Evolutionary conservation across 2,329 filamentous ascomycete species (phyloP), one percentile per base, ranked within the genome.

Genomic region (Colletotrichum tanaceti): DNA sequence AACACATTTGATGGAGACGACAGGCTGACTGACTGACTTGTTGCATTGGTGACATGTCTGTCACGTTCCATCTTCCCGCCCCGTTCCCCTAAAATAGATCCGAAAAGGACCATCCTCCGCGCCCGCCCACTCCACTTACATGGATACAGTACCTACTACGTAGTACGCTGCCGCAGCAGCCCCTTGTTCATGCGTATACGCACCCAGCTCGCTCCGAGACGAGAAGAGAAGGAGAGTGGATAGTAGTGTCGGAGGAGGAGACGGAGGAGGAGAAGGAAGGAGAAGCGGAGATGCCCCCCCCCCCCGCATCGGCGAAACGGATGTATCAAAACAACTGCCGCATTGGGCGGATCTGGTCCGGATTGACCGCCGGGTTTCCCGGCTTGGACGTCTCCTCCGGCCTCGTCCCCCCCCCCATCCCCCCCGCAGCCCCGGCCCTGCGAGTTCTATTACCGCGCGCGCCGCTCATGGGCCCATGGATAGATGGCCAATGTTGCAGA

Each of bases 271-370:
- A n/a, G n/a, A n/a, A n/a, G n/a, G n/a, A n/a, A n/a, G 2, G 7
- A 24, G 20, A 14, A 38, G 39, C 28, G 28, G 20, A 22, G 11
- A 9, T 32, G 55, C 43, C 22, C 43, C n/a, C n/a, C n/a, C n/a
- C n/a, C n/a, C n/a, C n/a, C n/a, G n/a, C 35, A 41, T 49, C 49
- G 28, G 41, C 22, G 38, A 49, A 35, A 44, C 52, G 43, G 44
- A 32, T 28, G n/a, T n/a, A n/a, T n/a, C n/a, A n/a, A n/a, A 39
- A 58, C 49, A 65, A 43, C 65, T 68, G 41, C 54, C 49, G 16
- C 11, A 43, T 60, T 59, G 35, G 65, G 65, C 54, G 65, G 61
- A 60, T 59, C 32, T 65, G 14, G 28, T 65, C 65, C 65, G 65
- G 54, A 65, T 65, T 28, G 39, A 14, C 61, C 65, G 58, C 65